phyloP scores from a whole-genome alignment of 2,329 filamentous ascomycete species.

The Tolypocladium inflatum region DNA sequence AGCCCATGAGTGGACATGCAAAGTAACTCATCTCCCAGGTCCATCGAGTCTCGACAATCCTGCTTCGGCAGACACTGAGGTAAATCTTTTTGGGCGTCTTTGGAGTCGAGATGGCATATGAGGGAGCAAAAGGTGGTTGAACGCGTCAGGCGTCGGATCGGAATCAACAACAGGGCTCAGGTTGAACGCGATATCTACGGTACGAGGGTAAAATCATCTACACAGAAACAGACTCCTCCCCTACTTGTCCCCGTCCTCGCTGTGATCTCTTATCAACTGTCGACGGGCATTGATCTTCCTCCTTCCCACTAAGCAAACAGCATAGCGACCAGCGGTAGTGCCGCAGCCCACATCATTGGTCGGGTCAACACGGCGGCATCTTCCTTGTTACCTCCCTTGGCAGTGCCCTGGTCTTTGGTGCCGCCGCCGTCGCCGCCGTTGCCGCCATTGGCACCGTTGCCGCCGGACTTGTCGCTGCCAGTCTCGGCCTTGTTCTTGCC shows the following conservation, averaged over 20 bases:
- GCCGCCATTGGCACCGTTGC: not conserved
- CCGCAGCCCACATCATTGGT: conserved; percentile 22
- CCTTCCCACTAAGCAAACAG: conserved; percentile 18
- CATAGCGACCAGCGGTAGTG: conserved; percentile 23
- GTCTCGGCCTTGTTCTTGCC: conserved; percentile 31
- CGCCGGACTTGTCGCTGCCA: conserved; percentile 13
- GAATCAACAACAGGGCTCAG: not conserved
- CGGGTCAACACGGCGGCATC: conserved; percentile 17
- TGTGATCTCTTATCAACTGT: not conserved
- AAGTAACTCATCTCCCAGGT: not conserved
- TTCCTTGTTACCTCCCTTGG: conserved; percentile 12
- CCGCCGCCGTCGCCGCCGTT: not conserved
- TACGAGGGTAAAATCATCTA: conserved; percentile 3
- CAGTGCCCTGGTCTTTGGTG: conserved; percentile 1
- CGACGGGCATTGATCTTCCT: not conserved
- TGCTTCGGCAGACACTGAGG: not conserved
- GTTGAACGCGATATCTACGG: not conserved
- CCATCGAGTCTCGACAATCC: not conserved
- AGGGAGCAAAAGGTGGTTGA: not conserved
- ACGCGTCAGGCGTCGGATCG: not conserved
- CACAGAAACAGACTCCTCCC: conserved; percentile 5
- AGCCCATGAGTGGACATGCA: not conserved
- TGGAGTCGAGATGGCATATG: not conserved
- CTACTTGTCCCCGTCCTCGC: not conserved
- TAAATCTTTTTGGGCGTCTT: not conserved